Percentiles rank a stretch among this genome's conserved stretches.
These are phyloP conservation scores for Ustilago cynodontis DNA, from an alignment of 1,284 basidiomycete genomes.

Conservation along the genomic window DNA sequence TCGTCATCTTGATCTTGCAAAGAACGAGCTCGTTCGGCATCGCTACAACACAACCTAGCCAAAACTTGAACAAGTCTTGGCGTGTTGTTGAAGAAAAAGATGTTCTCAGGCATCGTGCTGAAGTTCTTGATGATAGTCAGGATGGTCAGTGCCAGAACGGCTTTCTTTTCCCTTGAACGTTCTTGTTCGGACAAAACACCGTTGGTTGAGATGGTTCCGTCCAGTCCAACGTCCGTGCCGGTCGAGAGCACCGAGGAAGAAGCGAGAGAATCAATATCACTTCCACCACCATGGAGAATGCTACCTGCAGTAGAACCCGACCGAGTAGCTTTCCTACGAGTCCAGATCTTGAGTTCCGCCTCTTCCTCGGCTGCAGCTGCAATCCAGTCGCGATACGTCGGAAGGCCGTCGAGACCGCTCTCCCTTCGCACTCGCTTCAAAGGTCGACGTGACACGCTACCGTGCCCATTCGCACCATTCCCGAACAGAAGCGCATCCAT, in stretches of 20 bases:
- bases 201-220: conserved; percentile 35
- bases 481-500: conserved; percentile 7
- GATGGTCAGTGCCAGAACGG: conserved; percentile 79
- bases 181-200: conserved; percentile 49
- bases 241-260: conserved; percentile 13
- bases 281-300: conserved; percentile 17
- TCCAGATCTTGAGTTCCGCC: conserved; percentile 56
- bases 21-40: conserved; percentile 63
- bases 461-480: conserved; percentile 3
- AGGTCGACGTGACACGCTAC: conserved; percentile 2
- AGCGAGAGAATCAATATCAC: conserved; percentile 22
- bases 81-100: conserved; percentile 77
- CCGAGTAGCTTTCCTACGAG: conserved; percentile 34
- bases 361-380: conserved; percentile 61
- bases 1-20: conserved; percentile 13
- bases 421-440: conserved; percentile 25
- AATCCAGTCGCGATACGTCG: conserved; percentile 62
- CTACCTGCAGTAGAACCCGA: conserved; percentile 36
- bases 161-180: conserved; percentile 63
- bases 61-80: conserved; percentile 78
- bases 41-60: conserved; percentile 53
- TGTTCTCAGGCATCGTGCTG: conserved; percentile 80
- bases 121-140: conserved; percentile 89
- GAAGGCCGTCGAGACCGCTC: conserved; percentile 49
- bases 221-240: conserved; percentile 2